Evolutionary conservation across 2,329 filamentous ascomycete species (phyloP), one percentile per base, ranked within the genome.

Genomic region (Penicillium capsulatum): DNA sequence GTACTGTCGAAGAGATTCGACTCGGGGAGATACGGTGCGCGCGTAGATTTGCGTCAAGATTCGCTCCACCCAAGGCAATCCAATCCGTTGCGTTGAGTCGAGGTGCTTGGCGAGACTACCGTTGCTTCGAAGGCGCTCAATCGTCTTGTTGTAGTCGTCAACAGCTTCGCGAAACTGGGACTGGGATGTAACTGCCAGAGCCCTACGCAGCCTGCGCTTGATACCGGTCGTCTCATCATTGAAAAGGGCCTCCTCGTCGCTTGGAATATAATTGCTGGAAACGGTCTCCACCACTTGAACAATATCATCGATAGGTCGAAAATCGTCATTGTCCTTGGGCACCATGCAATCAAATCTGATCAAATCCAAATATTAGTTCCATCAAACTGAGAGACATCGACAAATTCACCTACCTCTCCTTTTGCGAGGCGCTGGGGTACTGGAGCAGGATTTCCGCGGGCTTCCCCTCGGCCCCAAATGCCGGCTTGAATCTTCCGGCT

Each of bases 11-110:
- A 97, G 78, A 7, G 83, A 79, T 48, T 94, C 86, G 16, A 95
- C 88, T 45, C 85, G 81, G 4, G 88, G 90, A 2, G 90, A 92
- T 6, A 98, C 92, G 4, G 88, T 94, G 35, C 92, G 86, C 55
- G 90, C 82, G 67, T 96, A 97, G 15, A 88, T 84, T 62, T 98
- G 90, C 38, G 79, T 81, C 29, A 94, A 76, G 54, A 96, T 91
- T 51, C 88, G 83, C 51, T 85, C 81, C 32, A 90, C 81, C 34
- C 90, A 77, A 31, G 80, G 78, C 30, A 86, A 74, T 5, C 85
- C 81, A 13, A 96, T 70, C 32, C 77, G 74, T 55, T 84, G 82
- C 60, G 80, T 79, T 33, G 71, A 68, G 50, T 85, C 79, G 32
- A 97, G 74, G 51, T 86, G 84, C 52, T 76, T 80, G 14, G 80